Evolutionary conservation across 192 early-diverging fungal genomes (phyloP).

Genomic region (Podila epicladia): DNA sequence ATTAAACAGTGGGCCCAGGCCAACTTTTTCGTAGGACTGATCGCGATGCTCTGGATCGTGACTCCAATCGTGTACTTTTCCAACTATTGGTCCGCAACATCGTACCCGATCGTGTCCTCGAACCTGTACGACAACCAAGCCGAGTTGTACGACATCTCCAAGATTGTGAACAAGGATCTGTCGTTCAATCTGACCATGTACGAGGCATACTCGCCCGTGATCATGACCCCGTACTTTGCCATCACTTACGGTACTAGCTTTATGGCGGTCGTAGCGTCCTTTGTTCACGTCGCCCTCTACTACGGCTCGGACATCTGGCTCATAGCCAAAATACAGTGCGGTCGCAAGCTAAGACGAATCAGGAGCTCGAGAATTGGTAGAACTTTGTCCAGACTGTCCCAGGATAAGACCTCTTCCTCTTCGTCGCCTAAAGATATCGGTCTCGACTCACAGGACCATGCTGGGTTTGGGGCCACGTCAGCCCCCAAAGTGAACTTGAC

Average conservation of each 20-base stretch:
- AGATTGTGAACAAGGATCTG: slow-evolving; percentile 30
- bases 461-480: no score
- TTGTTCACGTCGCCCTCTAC: slow-evolving; percentile 73
- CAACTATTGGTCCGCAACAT: slow-evolving; percentile 64
- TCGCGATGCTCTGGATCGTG: slow-evolving; percentile 74
- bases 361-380: slow-evolving; percentile 1
- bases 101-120: slow-evolving; percentile 43
- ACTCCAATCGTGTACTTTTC: slow-evolving; percentile 72
- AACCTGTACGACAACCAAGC: slow-evolving; percentile 36
- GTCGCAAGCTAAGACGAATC: background rate
- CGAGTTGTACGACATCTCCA: slow-evolving; percentile 34
- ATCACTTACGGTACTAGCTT: slow-evolving; percentile 65
- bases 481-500: background rate
- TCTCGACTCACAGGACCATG: no score
- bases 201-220: slow-evolving; percentile 52
- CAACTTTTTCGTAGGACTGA: slow-evolving; percentile 72
- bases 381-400: background rate
- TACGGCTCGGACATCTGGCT: slow-evolving; percentile 67
- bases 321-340: slow-evolving; percentile 39
- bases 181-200: slow-evolving; percentile 56
- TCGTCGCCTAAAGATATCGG: background rate
- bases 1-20: slow-evolving; percentile 63
- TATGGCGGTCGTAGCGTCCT: slow-evolving; percentile 62
- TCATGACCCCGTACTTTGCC: slow-evolving; percentile 59
- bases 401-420: background rate